Percentiles rank a stretch among this genome's conserved stretches.
Conservation (phyloP, 2,329 filamentous ascomycete genomes). For the Epichloe sp. region DNA sequence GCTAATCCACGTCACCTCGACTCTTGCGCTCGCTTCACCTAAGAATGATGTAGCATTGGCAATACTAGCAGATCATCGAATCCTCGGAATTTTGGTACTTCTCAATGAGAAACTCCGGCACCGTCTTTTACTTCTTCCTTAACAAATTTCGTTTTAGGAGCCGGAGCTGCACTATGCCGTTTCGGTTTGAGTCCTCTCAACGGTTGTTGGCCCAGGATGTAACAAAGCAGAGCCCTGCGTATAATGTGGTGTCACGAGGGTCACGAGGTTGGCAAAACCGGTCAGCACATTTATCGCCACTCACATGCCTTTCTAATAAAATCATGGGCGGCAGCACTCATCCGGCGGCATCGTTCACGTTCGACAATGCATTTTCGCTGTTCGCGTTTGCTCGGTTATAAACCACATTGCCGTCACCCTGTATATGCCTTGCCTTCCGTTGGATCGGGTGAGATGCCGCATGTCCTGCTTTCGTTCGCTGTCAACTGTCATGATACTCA, state of each 20-base stretch:
- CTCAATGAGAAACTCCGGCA: too few species aligned
- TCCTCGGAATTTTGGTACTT: too few species aligned
- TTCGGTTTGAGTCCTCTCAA: neutral
- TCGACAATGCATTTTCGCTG: neutral
- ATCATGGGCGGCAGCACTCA: neutral
- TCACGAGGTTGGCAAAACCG: neutral
- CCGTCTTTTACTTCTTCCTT: neutral
- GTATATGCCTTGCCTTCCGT: neutral
- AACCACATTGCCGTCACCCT: neutral
- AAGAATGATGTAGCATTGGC: too few species aligned
- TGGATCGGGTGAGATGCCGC: neutral
- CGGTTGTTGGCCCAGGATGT: neutral
- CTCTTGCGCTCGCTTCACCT: too few species aligned
- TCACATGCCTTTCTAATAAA: neutral
- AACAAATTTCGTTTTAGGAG: neutral
- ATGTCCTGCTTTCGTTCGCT: neutral
- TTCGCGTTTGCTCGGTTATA: neutral
- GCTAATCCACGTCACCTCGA: too few species aligned
- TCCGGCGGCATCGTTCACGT: neutral
- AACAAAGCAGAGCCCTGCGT: neutral
- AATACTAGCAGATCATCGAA: too few species aligned
- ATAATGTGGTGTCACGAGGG: neutral
- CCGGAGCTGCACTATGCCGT: neutral
- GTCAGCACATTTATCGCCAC: neutral
- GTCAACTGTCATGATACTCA: neutral